These are phyloP conservation scores for Verbena officinalis DNA, from an alignment of 257 asterid genomes.

Conservation along the genomic window DNA sequence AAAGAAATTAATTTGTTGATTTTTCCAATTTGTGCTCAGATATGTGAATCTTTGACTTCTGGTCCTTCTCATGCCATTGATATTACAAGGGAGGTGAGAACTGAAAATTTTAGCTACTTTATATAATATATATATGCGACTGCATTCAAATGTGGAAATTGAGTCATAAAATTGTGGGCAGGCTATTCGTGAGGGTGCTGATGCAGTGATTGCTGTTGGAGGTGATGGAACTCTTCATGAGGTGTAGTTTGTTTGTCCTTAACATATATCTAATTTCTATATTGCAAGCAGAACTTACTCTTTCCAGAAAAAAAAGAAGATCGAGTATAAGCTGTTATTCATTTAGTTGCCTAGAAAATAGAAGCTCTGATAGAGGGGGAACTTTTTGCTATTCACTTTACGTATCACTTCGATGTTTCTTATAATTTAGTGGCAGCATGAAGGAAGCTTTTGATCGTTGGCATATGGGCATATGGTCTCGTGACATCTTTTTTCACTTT, in stretches of 20 bases:
- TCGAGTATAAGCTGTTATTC: conserved; percentile 7
- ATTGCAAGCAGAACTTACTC: not conserved
- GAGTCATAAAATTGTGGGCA: conserved; percentile 39
- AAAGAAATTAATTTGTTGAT: not conserved
- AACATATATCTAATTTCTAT: not conserved
- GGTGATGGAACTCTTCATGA: conserved; percentile 98
- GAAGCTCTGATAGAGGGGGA: not conserved
- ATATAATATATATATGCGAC: too few species aligned
- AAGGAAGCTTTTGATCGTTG: not conserved
- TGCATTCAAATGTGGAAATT: conserved; percentile 22
- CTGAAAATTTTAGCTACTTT: conserved; percentile 7
- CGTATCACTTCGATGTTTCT: not conserved
- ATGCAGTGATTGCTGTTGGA: conserved; percentile 93
- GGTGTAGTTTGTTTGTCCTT: conserved; percentile 43
- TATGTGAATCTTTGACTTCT: conserved; percentile 83
- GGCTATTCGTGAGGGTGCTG: conserved; percentile 96
- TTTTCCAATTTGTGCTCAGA: conserved; percentile 50
- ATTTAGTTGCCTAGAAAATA: conserved; percentile 10
- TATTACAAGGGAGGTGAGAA: conserved; percentile 83
- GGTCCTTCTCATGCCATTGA: conserved; percentile 90
- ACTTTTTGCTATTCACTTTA: too few species aligned
- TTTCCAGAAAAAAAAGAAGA: not conserved
- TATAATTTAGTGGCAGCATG: not conserved
- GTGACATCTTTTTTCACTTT: not conserved
- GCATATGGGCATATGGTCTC: conserved; percentile 3